Evolutionary conservation across 2,329 filamentous ascomycete species (phyloP).

Genomic region (Colletotrichum cordylinicola): DNA sequence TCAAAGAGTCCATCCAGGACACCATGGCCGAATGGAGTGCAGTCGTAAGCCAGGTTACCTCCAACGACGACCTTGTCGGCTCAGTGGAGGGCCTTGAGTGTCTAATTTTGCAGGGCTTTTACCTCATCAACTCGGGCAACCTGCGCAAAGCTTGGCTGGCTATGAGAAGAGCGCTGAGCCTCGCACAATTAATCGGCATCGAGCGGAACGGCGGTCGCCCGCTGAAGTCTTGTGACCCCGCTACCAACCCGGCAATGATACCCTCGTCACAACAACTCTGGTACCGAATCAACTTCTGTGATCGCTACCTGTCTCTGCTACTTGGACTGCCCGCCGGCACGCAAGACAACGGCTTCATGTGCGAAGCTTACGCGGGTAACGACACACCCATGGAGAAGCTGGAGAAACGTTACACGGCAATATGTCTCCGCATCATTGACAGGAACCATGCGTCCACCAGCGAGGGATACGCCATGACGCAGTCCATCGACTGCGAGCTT

Average conservation of each 20-base stretch:
- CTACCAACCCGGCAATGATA: constrained; percentile 31
- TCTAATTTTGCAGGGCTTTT: constrained; percentile 52
- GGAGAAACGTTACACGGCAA: constrained; percentile 47
- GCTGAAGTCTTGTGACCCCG: constrained; percentile 44
- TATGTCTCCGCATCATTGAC: constrained; percentile 51
- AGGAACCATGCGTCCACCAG: constrained; percentile 44
- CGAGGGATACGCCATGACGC: constrained; percentile 44
- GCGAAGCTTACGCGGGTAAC: constrained; percentile 28
- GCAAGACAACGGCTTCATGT: constrained; percentile 43
- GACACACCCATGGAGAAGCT: constrained; percentile 47
- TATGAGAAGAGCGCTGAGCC: constrained; percentile 52
- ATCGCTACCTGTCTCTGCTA: constrained; percentile 57
- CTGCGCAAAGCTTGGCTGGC: constrained; percentile 60
- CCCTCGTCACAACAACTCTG: constrained; percentile 39
- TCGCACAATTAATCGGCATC: constrained; percentile 58
- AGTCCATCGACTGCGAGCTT: constrained; percentile 53
- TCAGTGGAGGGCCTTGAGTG: constrained; percentile 60
- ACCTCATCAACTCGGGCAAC: constrained; percentile 58
- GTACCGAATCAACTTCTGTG: constrained; percentile 54
- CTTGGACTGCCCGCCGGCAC: constrained; percentile 54
- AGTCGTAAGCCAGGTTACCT: constrained; percentile 46
- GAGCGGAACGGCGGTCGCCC: constrained; percentile 37
- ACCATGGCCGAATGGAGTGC: constrained; percentile 38
- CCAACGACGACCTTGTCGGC: constrained; percentile 56
- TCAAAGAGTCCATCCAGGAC: constrained; percentile 26